Percentiles rank a stretch among this genome's conserved stretches.
Conservation (phyloP, 371 early-diverging fungal species). For the Mucor circinelloides region DNA sequence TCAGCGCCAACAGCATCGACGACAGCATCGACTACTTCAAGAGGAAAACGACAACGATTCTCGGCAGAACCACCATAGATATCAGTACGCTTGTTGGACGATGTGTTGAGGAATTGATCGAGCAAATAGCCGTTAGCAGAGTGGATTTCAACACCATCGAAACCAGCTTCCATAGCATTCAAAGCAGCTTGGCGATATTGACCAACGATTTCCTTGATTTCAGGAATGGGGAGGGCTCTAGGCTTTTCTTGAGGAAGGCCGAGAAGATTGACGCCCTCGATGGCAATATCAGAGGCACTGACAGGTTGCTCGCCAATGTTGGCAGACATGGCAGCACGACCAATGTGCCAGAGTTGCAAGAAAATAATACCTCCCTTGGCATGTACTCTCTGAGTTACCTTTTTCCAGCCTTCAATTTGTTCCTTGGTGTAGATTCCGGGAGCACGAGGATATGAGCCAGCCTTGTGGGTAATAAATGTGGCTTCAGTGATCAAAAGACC, state of each 20-base stretch:
- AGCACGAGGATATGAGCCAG: constrained; percentile 37
- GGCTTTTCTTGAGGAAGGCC: constrained; percentile 14
- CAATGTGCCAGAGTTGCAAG: constrained; percentile 61
- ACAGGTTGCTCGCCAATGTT: constrained; percentile 19
- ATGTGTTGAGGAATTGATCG: constrained; percentile 53
- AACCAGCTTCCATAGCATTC: constrained; percentile 50
- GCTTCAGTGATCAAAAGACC: constrained; percentile 65
- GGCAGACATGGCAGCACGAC: constrained; percentile 20
- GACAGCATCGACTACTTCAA: constrained; percentile 60
- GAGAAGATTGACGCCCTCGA: neutral
- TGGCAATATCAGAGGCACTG: constrained; percentile 11
- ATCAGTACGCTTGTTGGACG: constrained; percentile 55
- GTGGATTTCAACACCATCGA: constrained; percentile 75
- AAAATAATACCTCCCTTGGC: constrained; percentile 57
- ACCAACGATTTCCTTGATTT: constrained; percentile 59
- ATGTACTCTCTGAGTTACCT: constrained; percentile 59
- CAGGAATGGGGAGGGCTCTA: constrained; percentile 58
- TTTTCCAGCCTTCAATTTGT: constrained; percentile 62
- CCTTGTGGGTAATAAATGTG: constrained; percentile 43
- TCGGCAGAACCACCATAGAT: constrained; percentile 77
- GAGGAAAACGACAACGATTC: constrained; percentile 67
- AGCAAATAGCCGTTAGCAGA: constrained; percentile 70
- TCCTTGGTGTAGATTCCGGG: constrained; percentile 45
- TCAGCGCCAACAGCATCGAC: constrained; percentile 39
- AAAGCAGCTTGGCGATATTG: constrained; percentile 61